Evolutionary conservation across 176 grass and related monocot species (phyloP), one percentile per base, ranked within the genome.

Genomic region (Oryza australiensis): DNA sequence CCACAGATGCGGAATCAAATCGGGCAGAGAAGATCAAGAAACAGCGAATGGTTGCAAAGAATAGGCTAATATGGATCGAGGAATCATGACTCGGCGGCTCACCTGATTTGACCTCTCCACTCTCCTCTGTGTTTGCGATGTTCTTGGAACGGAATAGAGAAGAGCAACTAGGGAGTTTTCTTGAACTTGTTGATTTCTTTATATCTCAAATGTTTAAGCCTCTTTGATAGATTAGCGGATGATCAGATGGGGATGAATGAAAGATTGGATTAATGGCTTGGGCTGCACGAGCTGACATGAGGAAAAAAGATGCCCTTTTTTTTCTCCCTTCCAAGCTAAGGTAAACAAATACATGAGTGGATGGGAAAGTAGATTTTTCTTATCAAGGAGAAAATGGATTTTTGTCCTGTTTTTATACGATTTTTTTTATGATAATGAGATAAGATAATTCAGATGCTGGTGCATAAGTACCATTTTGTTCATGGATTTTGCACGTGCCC

Each of bases 31-130:
- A 27, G 33, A 37, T 70, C 40, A 64, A 88, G 45, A 67, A 83
- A 22, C 41, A 66, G 30, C 42, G 32, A 16, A 0, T 10, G 5
- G n/a, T 34, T 27, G 18, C 51, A 60, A 57, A 66, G 30, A 41
- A 51, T 42, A 35, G 55, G 68, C 43, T 80, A 80, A 27, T 13
- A 78, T 41, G 45, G 76, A 72, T 32, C 18, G 37, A 7, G 23
- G 33, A 38, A 70, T 89, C 77, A 18, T 55, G 15, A n/a, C n/a
- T n/a, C n/a, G n/a, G n/a, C n/a, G 49, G 71, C 65, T 89, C 57
- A 89, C 87, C 83, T 72, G 66, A n/a, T n/a, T 80, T 64, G 82
- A 69, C 76, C 53, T 8, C 40, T 53, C 71, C 12, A 3, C 16
- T 57, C 66, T 34, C 16, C 16, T 57, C 66, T 34, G 11, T 15